phyloP scores from a whole-genome alignment of 768 basidiomycete species.

The Hebeloma cylindrosporum region DNA sequence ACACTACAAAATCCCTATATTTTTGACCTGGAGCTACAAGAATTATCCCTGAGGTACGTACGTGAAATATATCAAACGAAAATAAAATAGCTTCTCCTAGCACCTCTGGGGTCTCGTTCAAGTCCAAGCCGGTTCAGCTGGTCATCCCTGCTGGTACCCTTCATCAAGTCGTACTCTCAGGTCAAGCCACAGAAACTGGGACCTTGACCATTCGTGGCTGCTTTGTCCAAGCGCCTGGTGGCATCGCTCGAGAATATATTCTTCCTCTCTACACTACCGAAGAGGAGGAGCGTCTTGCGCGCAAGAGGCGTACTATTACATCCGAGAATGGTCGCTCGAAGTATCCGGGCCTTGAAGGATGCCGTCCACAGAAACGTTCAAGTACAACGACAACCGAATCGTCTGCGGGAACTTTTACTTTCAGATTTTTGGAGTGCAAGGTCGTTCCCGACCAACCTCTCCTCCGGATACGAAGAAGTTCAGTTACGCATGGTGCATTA shows the following conservation, averaged over 20 bases:
- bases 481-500: conserved; percentile 89
- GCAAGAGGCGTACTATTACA: conserved; percentile 56
- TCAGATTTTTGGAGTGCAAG: conserved; percentile 72
- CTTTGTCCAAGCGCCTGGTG: conserved; percentile 72
- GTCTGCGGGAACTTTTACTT: conserved; percentile 26
- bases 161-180: conserved; percentile 71
- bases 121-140: conserved; percentile 61
- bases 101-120: conserved; percentile 77
- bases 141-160: conserved; percentile 72
- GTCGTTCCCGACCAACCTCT: conserved; percentile 89
- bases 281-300: conserved; percentile 62
- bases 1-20: conserved; percentile 90
- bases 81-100: conserved; percentile 39
- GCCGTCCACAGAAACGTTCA: conserved; percentile 46
- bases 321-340: conserved; percentile 75
- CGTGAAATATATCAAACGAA: conserved; percentile 2
- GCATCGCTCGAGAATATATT: conserved; percentile 67
- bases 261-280: conserved; percentile 72
- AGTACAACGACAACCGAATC: conserved; percentile 25
- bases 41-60: conserved; percentile 73
- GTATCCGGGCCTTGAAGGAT: conserved; percentile 68
- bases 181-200: conserved; percentile 65
- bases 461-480: conserved; percentile 81
- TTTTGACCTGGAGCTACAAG: conserved; percentile 87
- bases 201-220: conserved; percentile 75